These are phyloP conservation scores for Pholiota conissans DNA, from an alignment of 768 basidiomycete species.

Conservation along the genomic window DNA sequence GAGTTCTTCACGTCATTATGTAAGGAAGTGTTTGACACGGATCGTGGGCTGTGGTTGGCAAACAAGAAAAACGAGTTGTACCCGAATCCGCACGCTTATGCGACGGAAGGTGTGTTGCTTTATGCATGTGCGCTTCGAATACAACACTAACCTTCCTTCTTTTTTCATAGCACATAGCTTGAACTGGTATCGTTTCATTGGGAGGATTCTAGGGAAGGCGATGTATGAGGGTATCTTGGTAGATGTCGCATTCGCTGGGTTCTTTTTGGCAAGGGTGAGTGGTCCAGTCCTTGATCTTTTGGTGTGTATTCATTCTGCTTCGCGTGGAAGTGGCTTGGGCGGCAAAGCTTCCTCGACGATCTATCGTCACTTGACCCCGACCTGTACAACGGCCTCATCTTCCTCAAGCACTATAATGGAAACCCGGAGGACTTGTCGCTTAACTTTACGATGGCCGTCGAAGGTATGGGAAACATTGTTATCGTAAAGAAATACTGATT, in stretches of 20 bases:
- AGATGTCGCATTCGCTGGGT: slow-evolving; percentile 92
- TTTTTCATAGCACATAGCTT: slow-evolving; percentile 67
- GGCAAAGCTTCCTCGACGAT: slow-evolving; percentile 91
- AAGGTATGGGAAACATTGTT: slow-evolving; percentile 51
- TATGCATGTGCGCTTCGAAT: background rate
- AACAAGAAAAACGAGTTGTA: slow-evolving; percentile 93
- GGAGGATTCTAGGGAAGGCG: slow-evolving; percentile 92
- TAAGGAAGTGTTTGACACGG: slow-evolving; percentile 93
- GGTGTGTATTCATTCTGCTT: background rate
- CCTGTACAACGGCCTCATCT: slow-evolving; percentile 88
- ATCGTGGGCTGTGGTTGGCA: slow-evolving; percentile 91
- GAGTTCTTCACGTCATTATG: slow-evolving; percentile 93
- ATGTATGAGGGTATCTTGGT: slow-evolving; percentile 95
- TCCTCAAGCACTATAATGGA: slow-evolving; percentile 88
- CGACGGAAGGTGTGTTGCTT: slow-evolving; percentile 69
- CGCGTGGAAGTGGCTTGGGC: slow-evolving; percentile 75
- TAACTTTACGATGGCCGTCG: slow-evolving; percentile 85
- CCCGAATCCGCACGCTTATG: slow-evolving; percentile 91
- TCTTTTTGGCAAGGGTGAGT: slow-evolving; percentile 85
- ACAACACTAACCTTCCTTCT: background rate
- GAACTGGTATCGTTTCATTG: slow-evolving; percentile 92
- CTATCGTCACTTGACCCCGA: slow-evolving; percentile 90
- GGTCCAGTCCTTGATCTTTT: background rate
- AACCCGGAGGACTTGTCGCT: slow-evolving; percentile 86
- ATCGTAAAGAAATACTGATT: background rate